Percentiles rank a stretch among this genome's conserved stretches.
Conservation (phyloP, 352 stramenopile species). For the Globisporangium nunn region DNA sequence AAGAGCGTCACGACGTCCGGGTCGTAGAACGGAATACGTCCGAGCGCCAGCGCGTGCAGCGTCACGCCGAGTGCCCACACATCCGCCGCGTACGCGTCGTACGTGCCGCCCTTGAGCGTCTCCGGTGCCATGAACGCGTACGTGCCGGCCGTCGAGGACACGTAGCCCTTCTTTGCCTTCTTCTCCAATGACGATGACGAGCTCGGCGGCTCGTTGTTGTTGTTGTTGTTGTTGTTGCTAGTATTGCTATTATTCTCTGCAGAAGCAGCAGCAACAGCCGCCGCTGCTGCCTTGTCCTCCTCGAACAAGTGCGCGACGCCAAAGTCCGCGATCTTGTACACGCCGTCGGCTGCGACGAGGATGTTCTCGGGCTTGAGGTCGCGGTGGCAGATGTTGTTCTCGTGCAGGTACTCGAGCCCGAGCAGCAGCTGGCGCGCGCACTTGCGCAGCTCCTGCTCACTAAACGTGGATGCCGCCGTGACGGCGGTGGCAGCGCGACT, state of each 20-base stretch:
- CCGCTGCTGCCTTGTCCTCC: conserved; percentile 23
- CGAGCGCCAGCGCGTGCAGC: conserved; percentile 74
- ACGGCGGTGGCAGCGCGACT: not conserved
- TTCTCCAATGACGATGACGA: conserved; percentile 12
- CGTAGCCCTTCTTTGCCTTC: conserved; percentile 48
- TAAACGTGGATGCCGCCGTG: conserved; percentile 21
- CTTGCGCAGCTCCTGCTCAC: conserved; percentile 42
- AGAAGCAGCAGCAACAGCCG: too few species aligned
- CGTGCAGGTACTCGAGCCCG: conserved; percentile 77
- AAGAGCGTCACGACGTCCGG: conserved; percentile 76
- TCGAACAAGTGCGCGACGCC: conserved; percentile 81
- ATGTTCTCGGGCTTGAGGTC: conserved; percentile 87
- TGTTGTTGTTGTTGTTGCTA: conserved; percentile 1
- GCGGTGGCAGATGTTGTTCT: conserved; percentile 83
- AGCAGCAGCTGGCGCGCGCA: conserved; percentile 72
- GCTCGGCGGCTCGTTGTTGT: conserved; percentile 5
- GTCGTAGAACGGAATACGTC: conserved; percentile 79
- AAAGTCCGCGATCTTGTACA: conserved; percentile 84
- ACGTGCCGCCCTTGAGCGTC: conserved; percentile 71
- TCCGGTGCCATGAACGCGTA: conserved; percentile 84
- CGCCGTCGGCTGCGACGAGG: conserved; percentile 50
- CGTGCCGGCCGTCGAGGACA: conserved; percentile 73
- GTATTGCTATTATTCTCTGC: too few species aligned
- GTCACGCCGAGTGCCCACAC: conserved; percentile 86
- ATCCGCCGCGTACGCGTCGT: conserved; percentile 77